These are phyloP conservation scores for Globisporangium iwayamae DNA, from an alignment of 352 stramenopile species.

Conservation along the genomic window DNA sequence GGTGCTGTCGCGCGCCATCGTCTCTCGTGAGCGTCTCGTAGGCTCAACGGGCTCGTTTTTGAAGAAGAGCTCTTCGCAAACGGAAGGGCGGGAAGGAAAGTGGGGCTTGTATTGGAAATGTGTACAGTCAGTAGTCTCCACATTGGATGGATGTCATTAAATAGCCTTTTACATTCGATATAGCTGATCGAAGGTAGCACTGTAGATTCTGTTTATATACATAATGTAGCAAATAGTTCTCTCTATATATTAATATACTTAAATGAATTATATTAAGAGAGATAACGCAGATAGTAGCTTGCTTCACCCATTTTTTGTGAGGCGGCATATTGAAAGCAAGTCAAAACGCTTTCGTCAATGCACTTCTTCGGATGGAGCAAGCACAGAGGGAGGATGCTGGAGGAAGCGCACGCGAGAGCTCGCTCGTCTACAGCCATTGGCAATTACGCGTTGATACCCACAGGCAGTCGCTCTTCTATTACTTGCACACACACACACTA, in stretches of 20 bases:
- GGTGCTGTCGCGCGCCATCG: slow-evolving; percentile 21
- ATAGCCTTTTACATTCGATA: not conserved
- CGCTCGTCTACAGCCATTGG: too few relatives aligned
- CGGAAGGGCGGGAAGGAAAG: not conserved
- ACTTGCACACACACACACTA: too few relatives aligned
- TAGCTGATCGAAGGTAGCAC: not conserved
- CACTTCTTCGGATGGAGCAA: too few relatives aligned
- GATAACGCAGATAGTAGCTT: too few relatives aligned
- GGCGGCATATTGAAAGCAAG: not conserved
- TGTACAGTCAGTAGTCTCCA: not conserved
- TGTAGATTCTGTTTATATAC: not conserved
- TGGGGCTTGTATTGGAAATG: not conserved
- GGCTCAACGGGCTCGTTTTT: slow-evolving; percentile 4
- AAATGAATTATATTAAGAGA: not conserved
- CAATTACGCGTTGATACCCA: too few relatives aligned
- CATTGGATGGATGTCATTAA: not conserved
- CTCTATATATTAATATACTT: not conserved
- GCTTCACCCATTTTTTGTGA: not conserved
- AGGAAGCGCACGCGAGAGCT: not conserved
- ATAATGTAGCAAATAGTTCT: not conserved
- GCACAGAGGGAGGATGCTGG: not conserved
- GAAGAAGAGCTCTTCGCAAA: not conserved
- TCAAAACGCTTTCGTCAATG: not conserved
- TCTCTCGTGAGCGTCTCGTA: slow-evolving; percentile 11
- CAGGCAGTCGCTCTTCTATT: too few relatives aligned